Percentiles rank a stretch among this genome's conserved stretches.
Conservation (phyloP, 169 alveolate species). For the Perkinsus olseni region DNA sequence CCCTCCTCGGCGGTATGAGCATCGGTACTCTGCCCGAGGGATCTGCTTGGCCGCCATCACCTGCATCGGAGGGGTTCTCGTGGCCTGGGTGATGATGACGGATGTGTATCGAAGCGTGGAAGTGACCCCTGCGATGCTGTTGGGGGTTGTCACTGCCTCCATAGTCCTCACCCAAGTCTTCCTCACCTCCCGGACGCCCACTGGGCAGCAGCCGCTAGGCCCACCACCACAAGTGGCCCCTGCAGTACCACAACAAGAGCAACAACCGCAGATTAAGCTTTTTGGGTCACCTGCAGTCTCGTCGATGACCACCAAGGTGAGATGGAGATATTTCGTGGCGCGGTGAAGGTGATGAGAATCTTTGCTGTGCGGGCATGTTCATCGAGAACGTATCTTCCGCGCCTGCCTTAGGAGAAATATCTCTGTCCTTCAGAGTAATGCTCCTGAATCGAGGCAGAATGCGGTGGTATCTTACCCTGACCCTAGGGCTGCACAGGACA, state of each 20-base stretch:
- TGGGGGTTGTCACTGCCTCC: background rate
- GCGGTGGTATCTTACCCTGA: background rate
- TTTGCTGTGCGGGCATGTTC: background rate
- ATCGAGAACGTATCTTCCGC: background rate
- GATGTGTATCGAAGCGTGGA: background rate
- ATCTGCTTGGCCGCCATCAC: background rate
- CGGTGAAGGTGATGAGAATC: background rate
- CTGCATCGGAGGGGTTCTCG: background rate
- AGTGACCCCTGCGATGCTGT: background rate
- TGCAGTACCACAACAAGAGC: background rate
- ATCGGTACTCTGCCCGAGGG: too few species aligned
- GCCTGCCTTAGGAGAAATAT: background rate
- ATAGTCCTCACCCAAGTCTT: background rate
- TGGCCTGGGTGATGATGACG: background rate
- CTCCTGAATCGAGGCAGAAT: background rate
- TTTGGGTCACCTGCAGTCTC: background rate
- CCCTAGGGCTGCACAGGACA: background rate
- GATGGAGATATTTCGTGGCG: background rate
- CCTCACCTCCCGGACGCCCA: background rate
- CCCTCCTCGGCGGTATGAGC: too few species aligned
- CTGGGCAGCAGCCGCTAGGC: background rate
- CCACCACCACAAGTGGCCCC: background rate
- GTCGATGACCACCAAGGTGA: background rate
- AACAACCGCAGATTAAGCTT: background rate
- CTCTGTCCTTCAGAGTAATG: background rate